Conservation (phyloP, 2,329 filamentous ascomycete genomes). For the Colletotrichum lupini region DNA sequence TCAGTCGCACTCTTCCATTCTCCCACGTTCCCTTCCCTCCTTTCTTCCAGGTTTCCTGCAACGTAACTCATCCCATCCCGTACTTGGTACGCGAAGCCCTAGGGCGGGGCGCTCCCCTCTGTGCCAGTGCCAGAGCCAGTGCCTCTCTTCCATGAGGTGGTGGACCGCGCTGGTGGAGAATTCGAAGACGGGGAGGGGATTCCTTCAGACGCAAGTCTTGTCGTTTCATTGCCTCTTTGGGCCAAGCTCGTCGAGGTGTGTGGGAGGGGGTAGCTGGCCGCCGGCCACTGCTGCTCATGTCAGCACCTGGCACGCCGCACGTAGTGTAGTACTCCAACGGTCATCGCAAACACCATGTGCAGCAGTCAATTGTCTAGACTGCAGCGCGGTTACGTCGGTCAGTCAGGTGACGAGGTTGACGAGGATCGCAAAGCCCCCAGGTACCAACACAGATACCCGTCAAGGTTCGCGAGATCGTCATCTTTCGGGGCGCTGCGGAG, state of each 20-base stretch:
- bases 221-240: constrained; percentile 31
- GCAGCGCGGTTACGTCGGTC: constrained; percentile 9
- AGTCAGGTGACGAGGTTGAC: constrained; percentile 13
- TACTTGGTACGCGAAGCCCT: constrained; percentile 19
- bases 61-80: not conserved
- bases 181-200: not conserved
- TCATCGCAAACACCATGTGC: constrained; percentile 3
- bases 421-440: not conserved
- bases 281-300: constrained; percentile 27
- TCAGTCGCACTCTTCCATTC: not conserved
- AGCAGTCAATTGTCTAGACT: not conserved
- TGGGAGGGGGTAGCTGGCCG: constrained; percentile 22
- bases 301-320: constrained; percentile 13
- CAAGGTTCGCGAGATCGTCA: constrained; percentile 18
- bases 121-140: too few species aligned
- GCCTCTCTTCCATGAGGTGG: not conserved
- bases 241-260: constrained; percentile 10
- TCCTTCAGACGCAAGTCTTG: constrained; percentile 22
- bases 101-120: constrained; percentile 15
- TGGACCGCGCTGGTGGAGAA: constrained; percentile 17
- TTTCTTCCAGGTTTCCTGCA: not conserved
- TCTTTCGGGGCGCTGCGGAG: constrained; percentile 8
- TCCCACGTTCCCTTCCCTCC: not conserved
- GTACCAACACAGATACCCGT: not conserved
- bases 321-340: not conserved